Conservation (phyloP, 805 yeast species). For the Starmera amethionina region DNA sequence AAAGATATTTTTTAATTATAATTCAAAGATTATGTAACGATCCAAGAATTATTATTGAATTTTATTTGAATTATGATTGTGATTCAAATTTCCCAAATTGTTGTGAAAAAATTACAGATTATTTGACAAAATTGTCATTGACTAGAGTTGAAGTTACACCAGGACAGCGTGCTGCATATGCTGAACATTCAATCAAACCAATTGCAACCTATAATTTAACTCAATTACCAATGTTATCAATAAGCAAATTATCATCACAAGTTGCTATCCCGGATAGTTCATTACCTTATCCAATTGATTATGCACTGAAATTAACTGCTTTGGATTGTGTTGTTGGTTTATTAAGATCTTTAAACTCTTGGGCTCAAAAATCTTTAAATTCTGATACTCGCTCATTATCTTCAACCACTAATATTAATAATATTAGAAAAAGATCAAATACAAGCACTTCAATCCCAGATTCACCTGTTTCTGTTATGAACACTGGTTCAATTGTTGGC, state of each 20-base stretch:
- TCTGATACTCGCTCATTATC: conserved; percentile 13
- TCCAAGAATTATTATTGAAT: conserved; percentile 84
- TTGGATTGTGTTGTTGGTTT: conserved; percentile 75
- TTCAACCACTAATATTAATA: conserved; percentile 6
- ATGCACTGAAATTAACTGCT: conserved; percentile 74
- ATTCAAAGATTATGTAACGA: conserved; percentile 77
- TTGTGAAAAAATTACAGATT: conserved; percentile 74
- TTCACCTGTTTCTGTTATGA: conserved; percentile 3
- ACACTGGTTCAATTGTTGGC: no score
- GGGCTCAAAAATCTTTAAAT: conserved; percentile 67
- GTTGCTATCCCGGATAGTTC: conserved; percentile 46
- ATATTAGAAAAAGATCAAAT: conserved; percentile 18
- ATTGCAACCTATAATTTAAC: conserved; percentile 66
- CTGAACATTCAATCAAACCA: conserved; percentile 41
- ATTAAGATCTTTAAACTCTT: conserved; percentile 67
- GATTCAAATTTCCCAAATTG: conserved; percentile 72
- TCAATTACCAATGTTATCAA: conserved; percentile 68
- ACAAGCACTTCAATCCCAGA: conserved; percentile 15
- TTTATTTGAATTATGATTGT: conserved; percentile 93
- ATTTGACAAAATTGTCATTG: conserved; percentile 57
- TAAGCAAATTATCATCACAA: conserved; percentile 44
- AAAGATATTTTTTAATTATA: conserved; percentile 74
- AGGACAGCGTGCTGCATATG: conserved; percentile 50
- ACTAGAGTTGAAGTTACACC: conserved; percentile 64
- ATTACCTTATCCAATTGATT: conserved; percentile 60